Evolutionary conservation across 495 filamentous ascomycete genomes (phyloP).

Genomic region (Thermochaetoides thermophila): DNA sequence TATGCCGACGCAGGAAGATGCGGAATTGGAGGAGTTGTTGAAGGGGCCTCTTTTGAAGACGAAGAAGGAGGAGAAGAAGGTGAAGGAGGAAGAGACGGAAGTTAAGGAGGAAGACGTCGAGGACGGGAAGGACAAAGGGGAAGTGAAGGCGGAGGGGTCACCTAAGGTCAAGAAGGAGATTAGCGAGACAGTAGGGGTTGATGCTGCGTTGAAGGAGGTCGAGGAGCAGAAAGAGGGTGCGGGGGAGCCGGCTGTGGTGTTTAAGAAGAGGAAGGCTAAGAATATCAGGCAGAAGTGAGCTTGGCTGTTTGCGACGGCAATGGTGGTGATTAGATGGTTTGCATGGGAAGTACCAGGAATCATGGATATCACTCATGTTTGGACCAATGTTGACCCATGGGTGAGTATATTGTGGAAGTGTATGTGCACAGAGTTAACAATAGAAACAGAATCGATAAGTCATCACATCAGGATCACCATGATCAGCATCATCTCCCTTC

Average conservation of each 20-base stretch:
- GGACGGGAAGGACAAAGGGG: neutral
- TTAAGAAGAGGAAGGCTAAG: constrained; percentile 87
- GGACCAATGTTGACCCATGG: too few relatives aligned
- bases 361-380: too few relatives aligned
- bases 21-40: constrained; percentile 59
- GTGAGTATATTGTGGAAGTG: too few relatives aligned
- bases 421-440: too few relatives aligned
- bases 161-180: constrained; percentile 8
- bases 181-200: neutral
- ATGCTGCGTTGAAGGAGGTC: too few relatives aligned
- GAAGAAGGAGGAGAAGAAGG: constrained; percentile 24
- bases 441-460: too few relatives aligned
- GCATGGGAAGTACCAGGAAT: too few relatives aligned
- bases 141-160: neutral
- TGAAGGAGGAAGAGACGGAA: constrained; percentile 13
- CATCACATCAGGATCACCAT: too few relatives aligned
- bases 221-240: neutral
- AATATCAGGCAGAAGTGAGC: constrained; percentile 42
- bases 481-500: neutral
- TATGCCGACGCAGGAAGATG: constrained; percentile 50
- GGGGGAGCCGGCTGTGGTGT: constrained; percentile 37
- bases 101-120: constrained; percentile 27
- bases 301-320: too few relatives aligned
- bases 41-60: constrained; percentile 25
- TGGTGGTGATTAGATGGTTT: too few relatives aligned